These are phyloP conservation scores for Wickerhamomyces strasburgensis DNA, from an alignment of 805 yeast species.

Conservation along the genomic window DNA sequence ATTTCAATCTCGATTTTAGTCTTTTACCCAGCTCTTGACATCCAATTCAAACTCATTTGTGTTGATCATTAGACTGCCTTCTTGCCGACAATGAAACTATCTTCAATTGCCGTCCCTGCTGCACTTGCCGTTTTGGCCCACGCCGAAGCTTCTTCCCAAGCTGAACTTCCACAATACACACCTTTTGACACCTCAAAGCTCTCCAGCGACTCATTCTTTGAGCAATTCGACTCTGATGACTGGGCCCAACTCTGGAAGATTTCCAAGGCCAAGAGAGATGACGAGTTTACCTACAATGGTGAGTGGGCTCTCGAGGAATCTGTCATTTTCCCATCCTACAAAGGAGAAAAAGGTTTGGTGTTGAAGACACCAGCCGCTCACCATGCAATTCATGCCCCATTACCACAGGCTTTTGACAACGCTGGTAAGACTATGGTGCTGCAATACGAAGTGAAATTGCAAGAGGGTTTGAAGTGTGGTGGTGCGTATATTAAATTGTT, in stretches of 20 bases:
- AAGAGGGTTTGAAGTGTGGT: constrained; percentile 75
- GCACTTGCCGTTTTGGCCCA: constrained; percentile 20
- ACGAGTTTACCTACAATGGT: constrained; percentile 60
- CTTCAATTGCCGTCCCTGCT: constrained; percentile 20
- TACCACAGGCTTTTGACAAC: constrained; percentile 56
- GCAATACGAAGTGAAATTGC: constrained; percentile 86
- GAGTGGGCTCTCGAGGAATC: constrained; percentile 73
- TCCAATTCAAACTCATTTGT: no score
- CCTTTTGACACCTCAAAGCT: constrained; percentile 35
- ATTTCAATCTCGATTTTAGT: no score
- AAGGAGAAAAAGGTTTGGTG: constrained; percentile 70
- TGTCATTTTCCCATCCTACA: constrained; percentile 50
- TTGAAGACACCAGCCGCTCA: constrained; percentile 71
- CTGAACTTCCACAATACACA: constrained; percentile 26
- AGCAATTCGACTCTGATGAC: constrained; percentile 49
- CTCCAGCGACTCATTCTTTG: constrained; percentile 48
- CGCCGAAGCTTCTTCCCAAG: constrained; percentile 10
- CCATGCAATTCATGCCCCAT: constrained; percentile 70
- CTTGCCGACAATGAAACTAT: constrained; percentile 23
- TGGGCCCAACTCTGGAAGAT: constrained; percentile 47
- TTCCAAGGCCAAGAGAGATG: constrained; percentile 52
- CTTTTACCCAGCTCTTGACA: no score
- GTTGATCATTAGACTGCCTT: no score
- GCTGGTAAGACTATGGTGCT: constrained; percentile 64
- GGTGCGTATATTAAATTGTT: constrained; percentile 85